Percentiles rank a stretch among this genome's conserved stretches.
Evolutionary conservation across 148 eudicot genomes (phyloP).

Genomic region (Rheum nobile): DNA sequence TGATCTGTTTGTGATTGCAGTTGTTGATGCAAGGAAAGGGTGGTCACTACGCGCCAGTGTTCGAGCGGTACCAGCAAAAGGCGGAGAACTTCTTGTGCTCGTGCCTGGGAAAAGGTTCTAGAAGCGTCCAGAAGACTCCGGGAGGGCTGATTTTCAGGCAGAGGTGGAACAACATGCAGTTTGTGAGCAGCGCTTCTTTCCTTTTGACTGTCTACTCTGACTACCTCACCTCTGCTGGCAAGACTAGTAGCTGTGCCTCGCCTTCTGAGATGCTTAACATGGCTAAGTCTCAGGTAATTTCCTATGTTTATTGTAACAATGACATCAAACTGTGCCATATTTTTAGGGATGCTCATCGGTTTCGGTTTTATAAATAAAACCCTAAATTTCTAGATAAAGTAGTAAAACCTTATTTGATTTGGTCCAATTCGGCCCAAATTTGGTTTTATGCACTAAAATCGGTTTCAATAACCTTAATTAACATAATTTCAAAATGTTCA

Average conservation of each 20-base stretch:
- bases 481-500: too few species aligned
- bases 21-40: constrained; percentile 80
- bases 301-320: too few species aligned
- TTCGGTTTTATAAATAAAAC: too few species aligned
- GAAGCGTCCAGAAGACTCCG: constrained; percentile 75
- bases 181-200: constrained; percentile 90
- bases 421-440: too few species aligned
- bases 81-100: constrained; percentile 94
- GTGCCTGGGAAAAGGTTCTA: constrained; percentile 73
- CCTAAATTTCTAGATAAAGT: too few species aligned
- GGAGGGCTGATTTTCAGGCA: constrained; percentile 89
- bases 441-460: too few species aligned
- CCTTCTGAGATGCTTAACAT: constrained; percentile 61
- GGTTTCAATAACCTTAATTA: too few species aligned
- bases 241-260: constrained; percentile 46
- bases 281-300: constrained; percentile 89
- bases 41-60: constrained; percentile 40
- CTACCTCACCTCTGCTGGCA: constrained; percentile 63
- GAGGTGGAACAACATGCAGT: constrained; percentile 98
- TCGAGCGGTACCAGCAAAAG: constrained; percentile 61
- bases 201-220: constrained; percentile 81
- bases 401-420: too few species aligned
- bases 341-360: too few species aligned
- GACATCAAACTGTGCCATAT: too few species aligned
- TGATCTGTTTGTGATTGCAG: constrained; percentile 22